phyloP scores from a whole-genome alignment of 208 protist species.

The Trypanosoma lewisi region DNA sequence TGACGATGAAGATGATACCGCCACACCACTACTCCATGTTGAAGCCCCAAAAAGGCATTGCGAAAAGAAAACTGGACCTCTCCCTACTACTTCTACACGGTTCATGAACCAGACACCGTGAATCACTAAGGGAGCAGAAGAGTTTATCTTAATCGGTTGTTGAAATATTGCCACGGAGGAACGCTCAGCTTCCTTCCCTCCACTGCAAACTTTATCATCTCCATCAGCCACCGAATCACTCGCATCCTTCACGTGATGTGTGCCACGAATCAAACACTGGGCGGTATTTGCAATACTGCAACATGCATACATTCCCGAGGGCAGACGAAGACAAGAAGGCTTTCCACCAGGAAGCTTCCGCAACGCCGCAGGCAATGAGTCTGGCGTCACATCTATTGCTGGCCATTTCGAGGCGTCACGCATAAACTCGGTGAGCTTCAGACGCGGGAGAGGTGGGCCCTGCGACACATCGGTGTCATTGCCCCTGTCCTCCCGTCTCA shows the following conservation, averaged over 20 bases:
- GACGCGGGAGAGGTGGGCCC: background rate
- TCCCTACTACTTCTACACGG: constrained; percentile 40
- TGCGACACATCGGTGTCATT: background rate
- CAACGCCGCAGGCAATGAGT: background rate
- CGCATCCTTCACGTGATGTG: background rate
- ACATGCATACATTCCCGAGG: constrained; percentile 6
- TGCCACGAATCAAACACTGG: constrained; percentile 16
- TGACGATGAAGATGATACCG: background rate
- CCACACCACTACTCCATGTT: background rate
- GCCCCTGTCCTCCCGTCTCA: background rate
- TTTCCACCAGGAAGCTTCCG: constrained; percentile 1
- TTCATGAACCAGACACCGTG: constrained; percentile 43
- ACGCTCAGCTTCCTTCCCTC: background rate
- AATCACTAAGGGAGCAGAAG: constrained; percentile 41
- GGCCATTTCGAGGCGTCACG: background rate
- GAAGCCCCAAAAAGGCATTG: constrained; percentile 45
- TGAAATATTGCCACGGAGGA: constrained; percentile 22
- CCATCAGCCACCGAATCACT: background rate
- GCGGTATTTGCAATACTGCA: constrained; percentile 17
- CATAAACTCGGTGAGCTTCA: constrained; percentile 16
- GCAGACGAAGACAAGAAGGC: constrained; percentile 7
- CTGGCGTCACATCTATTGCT: constrained; percentile 1
- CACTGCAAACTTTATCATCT: background rate
- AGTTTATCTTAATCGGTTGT: constrained; percentile 41
- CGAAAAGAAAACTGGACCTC: constrained; percentile 51